Percentiles rank a stretch among this genome's conserved stretches.
phyloP scores from a whole-genome alignment of 257 asterid species.

The Scutellaria barbata region DNA sequence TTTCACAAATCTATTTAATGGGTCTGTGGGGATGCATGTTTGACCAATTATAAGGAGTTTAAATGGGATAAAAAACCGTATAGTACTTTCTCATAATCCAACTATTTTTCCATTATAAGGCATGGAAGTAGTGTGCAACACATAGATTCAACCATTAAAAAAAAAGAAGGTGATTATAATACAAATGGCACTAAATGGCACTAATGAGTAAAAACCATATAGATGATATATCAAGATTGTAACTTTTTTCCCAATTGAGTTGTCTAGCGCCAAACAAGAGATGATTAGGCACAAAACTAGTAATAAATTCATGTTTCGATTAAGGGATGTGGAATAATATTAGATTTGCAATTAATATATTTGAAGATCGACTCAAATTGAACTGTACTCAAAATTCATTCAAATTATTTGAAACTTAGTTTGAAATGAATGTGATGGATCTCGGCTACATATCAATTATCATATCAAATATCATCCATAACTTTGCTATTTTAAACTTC shows the following conservation, averaged over 20 bases:
- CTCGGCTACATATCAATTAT: too few species aligned
- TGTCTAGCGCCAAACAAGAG: slow-evolving; percentile 8
- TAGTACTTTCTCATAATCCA: neutral
- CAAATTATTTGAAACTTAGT: too few species aligned
- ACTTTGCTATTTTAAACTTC: too few species aligned
- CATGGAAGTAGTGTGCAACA: slow-evolving; percentile 24
- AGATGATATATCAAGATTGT: neutral
- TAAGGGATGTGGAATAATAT: too few species aligned
- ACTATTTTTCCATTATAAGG: slow-evolving; percentile 24
- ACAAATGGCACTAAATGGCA: slow-evolving; percentile 4
- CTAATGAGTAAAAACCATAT: neutral
- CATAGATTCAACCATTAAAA: neutral
- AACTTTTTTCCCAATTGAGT: slow-evolving; percentile 24
- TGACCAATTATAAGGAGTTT: slow-evolving; percentile 11
- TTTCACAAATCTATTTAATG: neutral
- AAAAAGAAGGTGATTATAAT: neutral
- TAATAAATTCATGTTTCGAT: neutral
- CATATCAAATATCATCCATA: too few species aligned
- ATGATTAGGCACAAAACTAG: neutral
- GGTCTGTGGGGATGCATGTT: slow-evolving; percentile 3
- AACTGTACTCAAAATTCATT: too few species aligned
- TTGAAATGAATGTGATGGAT: too few species aligned
- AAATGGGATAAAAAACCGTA: neutral
- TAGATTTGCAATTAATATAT: too few species aligned
- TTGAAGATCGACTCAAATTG: too few species aligned